Conservation (phyloP, 2,329 filamentous ascomycete species). For the Ceratocystis eucalypticola region DNA sequence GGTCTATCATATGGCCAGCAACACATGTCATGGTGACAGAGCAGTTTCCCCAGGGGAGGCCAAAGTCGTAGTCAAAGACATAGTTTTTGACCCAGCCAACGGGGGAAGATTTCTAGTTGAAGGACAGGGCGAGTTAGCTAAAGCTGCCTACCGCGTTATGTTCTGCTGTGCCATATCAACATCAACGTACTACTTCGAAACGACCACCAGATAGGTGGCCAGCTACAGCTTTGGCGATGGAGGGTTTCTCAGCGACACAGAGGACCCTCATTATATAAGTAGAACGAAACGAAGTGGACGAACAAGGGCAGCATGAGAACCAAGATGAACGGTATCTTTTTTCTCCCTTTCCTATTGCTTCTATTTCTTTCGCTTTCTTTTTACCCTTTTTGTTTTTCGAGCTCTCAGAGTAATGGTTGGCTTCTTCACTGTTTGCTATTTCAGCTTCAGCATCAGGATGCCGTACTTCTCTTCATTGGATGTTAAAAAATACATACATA, state of each 20-base stretch:
- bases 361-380: too few species aligned
- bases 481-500: too few species aligned
- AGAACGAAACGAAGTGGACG: background rate
- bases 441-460: background rate
- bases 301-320: background rate
- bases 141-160: background rate
- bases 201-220: constrained; percentile 71
- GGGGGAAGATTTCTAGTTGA: constrained; percentile 48
- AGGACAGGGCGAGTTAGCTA: too few species aligned
- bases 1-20: constrained; percentile 68
- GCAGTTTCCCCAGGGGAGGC: constrained; percentile 63
- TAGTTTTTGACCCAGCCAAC: constrained; percentile 88
- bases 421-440: too few species aligned
- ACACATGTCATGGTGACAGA: constrained; percentile 90
- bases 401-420: too few species aligned
- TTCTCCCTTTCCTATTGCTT: too few species aligned
- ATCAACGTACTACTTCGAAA: constrained; percentile 49
- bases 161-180: constrained; percentile 25
- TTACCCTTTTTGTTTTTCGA: too few species aligned
- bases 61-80: constrained; percentile 79
- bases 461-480: background rate
- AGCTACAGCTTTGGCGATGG: constrained; percentile 89
- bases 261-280: constrained; percentile 35
- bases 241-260: constrained; percentile 58
- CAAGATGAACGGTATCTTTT: too few species aligned